Evolutionary conservation across 179 eudicot species (phyloP).

Genomic region (Spergularia azorica): DNA sequence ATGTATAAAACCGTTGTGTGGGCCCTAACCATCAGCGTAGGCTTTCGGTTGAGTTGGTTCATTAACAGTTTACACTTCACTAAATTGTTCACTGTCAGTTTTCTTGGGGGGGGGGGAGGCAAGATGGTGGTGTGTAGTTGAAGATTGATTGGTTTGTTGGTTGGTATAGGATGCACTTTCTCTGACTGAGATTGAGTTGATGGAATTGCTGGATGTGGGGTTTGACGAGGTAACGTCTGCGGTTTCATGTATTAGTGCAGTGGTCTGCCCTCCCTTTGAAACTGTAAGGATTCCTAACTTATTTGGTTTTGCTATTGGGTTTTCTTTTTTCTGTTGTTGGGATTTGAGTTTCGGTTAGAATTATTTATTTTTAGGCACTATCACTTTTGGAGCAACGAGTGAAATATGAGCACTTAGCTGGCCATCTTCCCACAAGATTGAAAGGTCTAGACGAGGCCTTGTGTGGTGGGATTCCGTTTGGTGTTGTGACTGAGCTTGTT

Average conservation of each 20-base stretch:
- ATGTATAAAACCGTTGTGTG: no score
- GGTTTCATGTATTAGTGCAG: constrained; percentile 58
- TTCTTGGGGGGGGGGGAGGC: no score
- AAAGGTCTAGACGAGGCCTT: constrained; percentile 76
- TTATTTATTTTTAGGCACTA: constrained; percentile 43
- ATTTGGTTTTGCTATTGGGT: neutral
- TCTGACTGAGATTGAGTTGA: constrained; percentile 71
- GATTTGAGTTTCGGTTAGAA: constrained; percentile 1
- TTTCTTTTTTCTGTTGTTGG: constrained; percentile 11
- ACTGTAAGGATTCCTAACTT: constrained; percentile 44
- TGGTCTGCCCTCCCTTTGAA: constrained; percentile 63
- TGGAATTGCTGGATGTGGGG: constrained; percentile 81
- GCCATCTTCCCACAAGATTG: constrained; percentile 79
- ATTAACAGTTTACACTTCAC: neutral
- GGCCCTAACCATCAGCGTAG: no score
- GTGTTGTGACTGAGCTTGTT: constrained; percentile 83
- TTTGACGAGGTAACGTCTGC: constrained; percentile 58
- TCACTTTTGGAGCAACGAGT: constrained; percentile 56
- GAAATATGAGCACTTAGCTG: constrained; percentile 59
- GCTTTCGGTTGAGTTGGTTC: no score
- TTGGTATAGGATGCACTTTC: constrained; percentile 70
- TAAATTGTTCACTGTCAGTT: neutral
- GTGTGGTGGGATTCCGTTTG: constrained; percentile 89
- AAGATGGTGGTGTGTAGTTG: no score
- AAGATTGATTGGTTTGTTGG: neutral